Base-by-base conservation (phyloP, 108 stramenopile species). In the Cyclotella atomus region DNA sequence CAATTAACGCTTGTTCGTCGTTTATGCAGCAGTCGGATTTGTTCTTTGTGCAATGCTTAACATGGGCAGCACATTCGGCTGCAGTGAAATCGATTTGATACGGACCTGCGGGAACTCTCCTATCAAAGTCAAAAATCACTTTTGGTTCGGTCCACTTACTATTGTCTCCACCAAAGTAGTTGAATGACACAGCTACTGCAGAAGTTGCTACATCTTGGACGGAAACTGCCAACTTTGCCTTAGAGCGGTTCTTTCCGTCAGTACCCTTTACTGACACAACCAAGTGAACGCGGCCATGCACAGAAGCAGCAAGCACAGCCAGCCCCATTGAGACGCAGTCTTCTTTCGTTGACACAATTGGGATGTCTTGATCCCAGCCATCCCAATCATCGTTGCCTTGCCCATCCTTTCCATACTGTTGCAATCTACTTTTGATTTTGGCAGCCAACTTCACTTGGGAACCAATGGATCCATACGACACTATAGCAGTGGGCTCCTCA, bases 61-160 rank as follows among this genome's bases (percentile, higher is more conserved):
- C 65, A 65, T 76, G 79, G 19, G 91, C 86, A 19, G 86, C 91
- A 73, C 94, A 89, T 72, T 91, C 88, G 2, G 91, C 88, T 9
- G 94, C 94, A 6, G 74, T 83, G 27, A 92, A 77, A 17, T 95
- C 94, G 30, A 95, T 81, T 12, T 75, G 68, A 57, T 91, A 92
- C 7, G 94, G 94, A 32, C 94, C 94, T 12, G 94, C 94, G 16
- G 94, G 94, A 27, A 95, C 88, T n/a, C 94, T 88, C 32, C 91
- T 85, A 85, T 95, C 94, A 74, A 92, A 95, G 45, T 95, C 94
- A 75, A 95, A 95, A 21, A 95, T 83, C 2, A 86, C 83, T 65
- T 95, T 95, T 35, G 89, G 84, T 0, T 83, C 85, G 15, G 77
- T 82, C 90, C 90, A 91, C 44, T 81, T 82, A n/a, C 76, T 63